Evolutionary conservation across 805 yeast species (phyloP).

Genomic region (Teunomyces barrocoloradensis): DNA sequence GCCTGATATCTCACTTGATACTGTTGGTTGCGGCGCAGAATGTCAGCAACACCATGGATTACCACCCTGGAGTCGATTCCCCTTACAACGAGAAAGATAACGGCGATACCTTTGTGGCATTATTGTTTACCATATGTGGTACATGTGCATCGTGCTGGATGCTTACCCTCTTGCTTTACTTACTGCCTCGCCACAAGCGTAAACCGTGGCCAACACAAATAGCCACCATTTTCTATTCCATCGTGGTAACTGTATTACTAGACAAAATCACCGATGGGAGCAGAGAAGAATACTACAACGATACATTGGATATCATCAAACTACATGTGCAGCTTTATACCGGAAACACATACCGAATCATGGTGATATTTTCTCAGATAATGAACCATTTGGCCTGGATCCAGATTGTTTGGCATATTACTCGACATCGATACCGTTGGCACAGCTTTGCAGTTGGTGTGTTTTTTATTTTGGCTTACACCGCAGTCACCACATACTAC

Average conservation of each 20-base stretch:
- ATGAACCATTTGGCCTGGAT: constrained; percentile 55
- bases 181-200: constrained; percentile 48
- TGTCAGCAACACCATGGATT: background rate
- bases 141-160: constrained; percentile 69
- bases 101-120: constrained; percentile 43
- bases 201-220: constrained; percentile 58
- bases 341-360: constrained; percentile 34
- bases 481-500: constrained; percentile 15
- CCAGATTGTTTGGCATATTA: constrained; percentile 40
- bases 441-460: constrained; percentile 22
- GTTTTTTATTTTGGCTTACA: constrained; percentile 13
- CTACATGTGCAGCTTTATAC: constrained; percentile 39
- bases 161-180: constrained; percentile 53
- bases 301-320: constrained; percentile 51
- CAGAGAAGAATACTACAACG: constrained; percentile 46
- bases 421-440: constrained; percentile 24
- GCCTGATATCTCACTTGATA: constrained; percentile 20
- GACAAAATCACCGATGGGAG: constrained; percentile 46
- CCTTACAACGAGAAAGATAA: constrained; percentile 32
- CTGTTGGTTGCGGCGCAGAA: constrained; percentile 9
- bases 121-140: constrained; percentile 53
- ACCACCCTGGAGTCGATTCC: constrained; percentile 2
- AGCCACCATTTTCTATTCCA: constrained; percentile 57
- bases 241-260: constrained; percentile 52
- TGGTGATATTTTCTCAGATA: constrained; percentile 40